A percentile compares a stretch with the other conserved stretches of the same genome.
These are phyloP conservation scores for Polytrichum formosum DNA, from an alignment of 225 moss, liverwort and hornwort genomes.

Conservation along the genomic window DNA sequence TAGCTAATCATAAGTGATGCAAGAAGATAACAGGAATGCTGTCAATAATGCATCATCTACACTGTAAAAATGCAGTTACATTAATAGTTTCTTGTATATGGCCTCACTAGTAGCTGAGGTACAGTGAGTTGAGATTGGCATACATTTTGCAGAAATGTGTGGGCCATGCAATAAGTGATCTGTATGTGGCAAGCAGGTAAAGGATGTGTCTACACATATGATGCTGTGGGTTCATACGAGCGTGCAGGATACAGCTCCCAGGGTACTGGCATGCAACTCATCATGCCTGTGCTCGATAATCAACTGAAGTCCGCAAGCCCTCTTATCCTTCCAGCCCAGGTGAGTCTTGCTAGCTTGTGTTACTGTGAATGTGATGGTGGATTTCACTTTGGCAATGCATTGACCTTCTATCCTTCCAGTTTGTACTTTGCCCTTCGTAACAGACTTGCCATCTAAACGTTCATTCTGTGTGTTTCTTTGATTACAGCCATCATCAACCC, in stretches of 20 bases:
- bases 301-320: conserved; percentile 87
- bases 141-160: neutral
- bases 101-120: too few relatives aligned
- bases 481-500: conserved; percentile 67
- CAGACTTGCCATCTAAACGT: too few relatives aligned
- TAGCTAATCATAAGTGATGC: too few relatives aligned
- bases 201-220: conserved; percentile 91
- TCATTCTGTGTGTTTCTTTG: neutral
- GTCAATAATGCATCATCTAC: too few relatives aligned
- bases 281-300: conserved; percentile 92
- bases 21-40: too few relatives aligned
- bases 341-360: conserved; percentile 17
- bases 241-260: conserved; percentile 93
- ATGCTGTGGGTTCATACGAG: conserved; percentile 96
- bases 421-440: too few relatives aligned
- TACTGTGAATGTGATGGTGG: too few relatives aligned
- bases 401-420: too few relatives aligned
- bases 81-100: too few relatives aligned
- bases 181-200: conserved; percentile 45
- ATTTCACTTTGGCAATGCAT: too few relatives aligned
- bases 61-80: too few relatives aligned
- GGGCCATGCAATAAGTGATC: neutral
- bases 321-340: conserved; percentile 68
- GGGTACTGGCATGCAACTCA: conserved; percentile 89
- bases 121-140: neutral